Evolutionary conservation across 495 filamentous ascomycete genomes (phyloP).

Genomic region (Glarea lozoyensis): DNA sequence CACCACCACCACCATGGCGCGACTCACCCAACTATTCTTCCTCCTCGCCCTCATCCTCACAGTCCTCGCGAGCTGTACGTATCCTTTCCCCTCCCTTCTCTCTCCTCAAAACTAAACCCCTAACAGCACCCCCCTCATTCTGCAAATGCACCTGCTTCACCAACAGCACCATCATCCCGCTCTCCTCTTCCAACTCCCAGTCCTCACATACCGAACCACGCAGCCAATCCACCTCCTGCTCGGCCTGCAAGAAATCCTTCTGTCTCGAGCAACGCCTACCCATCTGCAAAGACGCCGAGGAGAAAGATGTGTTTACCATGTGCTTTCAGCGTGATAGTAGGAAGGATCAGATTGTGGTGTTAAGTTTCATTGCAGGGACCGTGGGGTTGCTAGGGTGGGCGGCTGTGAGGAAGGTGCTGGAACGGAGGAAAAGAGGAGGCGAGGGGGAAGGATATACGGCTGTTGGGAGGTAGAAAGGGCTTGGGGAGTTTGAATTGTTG

Average conservation of each 20-base stretch:
- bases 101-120: constrained; percentile 1
- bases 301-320: constrained; percentile 78
- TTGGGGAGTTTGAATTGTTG: constrained; percentile 30
- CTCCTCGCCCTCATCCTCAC: constrained; percentile 17
- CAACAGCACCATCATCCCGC: constrained; percentile 83
- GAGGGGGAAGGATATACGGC: constrained; percentile 23
- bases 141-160: constrained; percentile 97
- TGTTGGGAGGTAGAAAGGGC: constrained; percentile 28
- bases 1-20: neutral
- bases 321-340: constrained; percentile 90
- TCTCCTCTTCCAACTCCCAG: constrained; percentile 31
- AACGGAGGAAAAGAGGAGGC: constrained; percentile 13
- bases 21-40: constrained; percentile 5
- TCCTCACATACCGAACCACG: constrained; percentile 13
- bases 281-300: constrained; percentile 75
- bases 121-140: constrained; percentile 57
- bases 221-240: constrained; percentile 42
- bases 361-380: constrained; percentile 84
- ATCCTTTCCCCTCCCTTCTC: neutral
- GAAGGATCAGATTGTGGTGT: constrained; percentile 86
- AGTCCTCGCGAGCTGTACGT: constrained; percentile 15
- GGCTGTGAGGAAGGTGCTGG: constrained; percentile 36
- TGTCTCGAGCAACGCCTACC: constrained; percentile 78
- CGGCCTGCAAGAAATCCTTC: constrained; percentile 84
- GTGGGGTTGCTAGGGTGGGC: constrained; percentile 78